A percentile compares a stretch with the other conserved stretches of the same genome.
Evolutionary conservation across 768 basidiomycete genomes (phyloP).

Genomic region (Suillus brevipes): DNA sequence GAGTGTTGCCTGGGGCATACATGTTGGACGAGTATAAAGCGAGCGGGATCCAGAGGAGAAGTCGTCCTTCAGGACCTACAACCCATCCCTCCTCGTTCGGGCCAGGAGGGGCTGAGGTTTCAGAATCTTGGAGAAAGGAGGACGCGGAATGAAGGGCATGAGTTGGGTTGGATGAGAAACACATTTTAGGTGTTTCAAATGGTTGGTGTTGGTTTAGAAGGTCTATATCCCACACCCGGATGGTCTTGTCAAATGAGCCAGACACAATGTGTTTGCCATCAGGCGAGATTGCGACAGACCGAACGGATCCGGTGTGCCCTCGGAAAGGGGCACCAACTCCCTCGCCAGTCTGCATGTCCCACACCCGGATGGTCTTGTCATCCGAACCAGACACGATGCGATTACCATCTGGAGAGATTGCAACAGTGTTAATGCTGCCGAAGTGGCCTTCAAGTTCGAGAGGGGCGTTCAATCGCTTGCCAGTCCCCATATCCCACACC

Average conservation of each 20-base stretch:
- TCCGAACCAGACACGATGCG: neutral
- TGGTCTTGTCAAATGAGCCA: neutral
- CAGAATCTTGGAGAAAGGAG: neutral
- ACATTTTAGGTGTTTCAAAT: neutral
- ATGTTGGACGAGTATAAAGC: too few relatives aligned
- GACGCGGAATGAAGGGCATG: neutral
- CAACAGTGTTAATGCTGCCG: too few relatives aligned
- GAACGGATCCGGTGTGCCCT: conserved; percentile 8
- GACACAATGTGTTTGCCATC: neutral
- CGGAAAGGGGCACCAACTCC: neutral
- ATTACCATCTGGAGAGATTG: neutral
- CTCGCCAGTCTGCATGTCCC: neutral
- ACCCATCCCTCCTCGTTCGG: neutral
- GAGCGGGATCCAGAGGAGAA: neutral
- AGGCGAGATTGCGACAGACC: conserved; percentile 15
- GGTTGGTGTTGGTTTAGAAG: neutral
- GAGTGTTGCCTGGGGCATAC: neutral
- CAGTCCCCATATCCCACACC: neutral
- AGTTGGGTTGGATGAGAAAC: neutral
- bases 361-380: neutral
- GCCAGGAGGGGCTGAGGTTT: neutral
- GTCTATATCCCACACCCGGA: conserved; percentile 4
- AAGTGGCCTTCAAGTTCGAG: neutral
- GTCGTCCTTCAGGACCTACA: neutral
- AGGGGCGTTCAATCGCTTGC: neutral